A percentile compares a stretch with the other conserved stretches of the same genome.
These are phyloP conservation scores for Clitoria ternatea DNA, from an alignment of 306 rosid genomes.

Conservation along the genomic window DNA sequence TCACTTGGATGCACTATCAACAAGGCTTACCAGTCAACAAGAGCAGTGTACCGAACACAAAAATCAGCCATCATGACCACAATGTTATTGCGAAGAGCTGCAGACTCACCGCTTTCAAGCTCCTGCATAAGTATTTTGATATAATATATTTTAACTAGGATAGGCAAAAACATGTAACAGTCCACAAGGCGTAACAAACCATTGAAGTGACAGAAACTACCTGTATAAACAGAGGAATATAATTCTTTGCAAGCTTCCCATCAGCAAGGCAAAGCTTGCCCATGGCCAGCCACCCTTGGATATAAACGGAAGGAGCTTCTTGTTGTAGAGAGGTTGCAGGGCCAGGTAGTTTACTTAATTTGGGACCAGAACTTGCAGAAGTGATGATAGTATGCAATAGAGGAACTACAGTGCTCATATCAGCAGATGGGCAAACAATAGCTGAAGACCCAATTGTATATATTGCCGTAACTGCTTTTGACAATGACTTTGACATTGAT, in stretches of 20 bases:
- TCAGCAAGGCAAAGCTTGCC: conserved; percentile 96
- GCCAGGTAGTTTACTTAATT: conserved; percentile 48
- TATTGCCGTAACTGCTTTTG: conserved; percentile 63
- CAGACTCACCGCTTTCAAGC: conserved; percentile 74
- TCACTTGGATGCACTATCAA: background rate
- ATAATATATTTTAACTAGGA: conserved; percentile 4
- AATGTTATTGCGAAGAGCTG: conserved; percentile 90
- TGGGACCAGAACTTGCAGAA: conserved; percentile 69
- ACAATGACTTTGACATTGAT: conserved; percentile 45
- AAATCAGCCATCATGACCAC: conserved; percentile 86
- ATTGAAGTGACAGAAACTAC: conserved; percentile 34
- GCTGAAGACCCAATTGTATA: conserved; percentile 83
- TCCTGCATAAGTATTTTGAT: conserved; percentile 43
- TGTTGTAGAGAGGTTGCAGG: conserved; percentile 44
- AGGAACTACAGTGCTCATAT: conserved; percentile 51
- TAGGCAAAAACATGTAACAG: background rate
- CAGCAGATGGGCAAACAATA: conserved; percentile 68
- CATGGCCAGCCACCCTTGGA: conserved; percentile 89
- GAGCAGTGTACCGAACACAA: conserved; percentile 90
- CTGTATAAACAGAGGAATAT: conserved; percentile 87
- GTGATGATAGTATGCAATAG: conserved; percentile 71
- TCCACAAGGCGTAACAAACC: conserved; percentile 12
- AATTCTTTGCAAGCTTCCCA: conserved; percentile 79
- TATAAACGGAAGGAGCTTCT: conserved; percentile 69
- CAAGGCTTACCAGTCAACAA: conserved; percentile 85